Base-by-base conservation (phyloP, 129 eudicot species). In the Artemisia tridentata region DNA sequence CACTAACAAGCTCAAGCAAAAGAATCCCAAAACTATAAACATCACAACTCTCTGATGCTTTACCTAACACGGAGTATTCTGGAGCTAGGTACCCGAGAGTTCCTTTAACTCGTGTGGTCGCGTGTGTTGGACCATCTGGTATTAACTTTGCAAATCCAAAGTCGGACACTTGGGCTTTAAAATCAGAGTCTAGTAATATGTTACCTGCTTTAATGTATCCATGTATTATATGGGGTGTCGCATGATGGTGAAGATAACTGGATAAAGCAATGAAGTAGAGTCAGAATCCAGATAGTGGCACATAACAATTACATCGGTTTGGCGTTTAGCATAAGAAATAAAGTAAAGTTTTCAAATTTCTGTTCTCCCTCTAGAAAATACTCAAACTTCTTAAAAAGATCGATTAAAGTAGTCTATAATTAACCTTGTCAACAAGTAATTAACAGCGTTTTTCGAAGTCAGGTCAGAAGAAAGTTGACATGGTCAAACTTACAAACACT, bases 21-120 rank as follows among this genome's bases (percentile, higher is more conserved):
- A 92, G 96, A 65, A 92, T 89, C 60, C 98, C 96, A 21, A 86
- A 92, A 68, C 96, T 89, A 84, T 92, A 92, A 56, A 92, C 87
- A 72, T 92, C 98, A 79, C 95, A 89, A 79, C 95, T 78, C 79
- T 92, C 98, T 3, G 95, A 86, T 68, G 96, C 98, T 75, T 92
- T 85, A 5, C 92, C 96, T 63, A 87, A 70, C 92, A 85, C 84
- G 45, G 95, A 96, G 41, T 92, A 92, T 68, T 92, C 98, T 7
- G 98, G 96, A 75, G 96, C 95, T 43, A 92, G 83, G 74, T 89
- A 92, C 78, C 96, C 96, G 7, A 89, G 91, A 2, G 92, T 92
- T 16, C 95, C 98, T 73, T 92, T 92, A 14, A 87, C 92, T 45
- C 85, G 77, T n/a, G 96, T 92, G 78, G 96, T 92, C 54, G 89